Conservation (phyloP, 768 basidiomycete genomes). For the Termitomyces bulborhizus region DNA sequence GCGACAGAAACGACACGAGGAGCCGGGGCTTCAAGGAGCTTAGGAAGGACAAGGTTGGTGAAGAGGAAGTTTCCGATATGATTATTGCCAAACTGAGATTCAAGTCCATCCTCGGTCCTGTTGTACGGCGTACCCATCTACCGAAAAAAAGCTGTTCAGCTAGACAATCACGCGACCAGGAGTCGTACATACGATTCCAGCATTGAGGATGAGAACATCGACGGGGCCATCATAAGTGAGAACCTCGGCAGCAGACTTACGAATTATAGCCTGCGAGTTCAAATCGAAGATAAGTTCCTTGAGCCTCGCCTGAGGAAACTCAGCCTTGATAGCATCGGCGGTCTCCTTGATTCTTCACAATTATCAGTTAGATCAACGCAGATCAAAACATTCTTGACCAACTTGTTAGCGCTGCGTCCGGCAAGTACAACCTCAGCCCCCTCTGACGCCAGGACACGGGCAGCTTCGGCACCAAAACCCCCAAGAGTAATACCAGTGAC, state of each 20-base stretch:
- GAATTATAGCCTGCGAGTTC: conserved; percentile 10
- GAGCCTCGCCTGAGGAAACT: conserved; percentile 7
- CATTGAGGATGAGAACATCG: conserved; percentile 17
- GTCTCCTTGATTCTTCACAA: conserved; percentile 3
- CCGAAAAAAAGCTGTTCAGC: background rate
- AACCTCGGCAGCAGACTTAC: conserved; percentile 14
- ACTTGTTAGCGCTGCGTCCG: conserved; percentile 4
- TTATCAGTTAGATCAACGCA: background rate
- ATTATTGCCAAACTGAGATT: conserved; percentile 18
- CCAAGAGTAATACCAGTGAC: conserved; percentile 7
- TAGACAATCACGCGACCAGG: background rate
- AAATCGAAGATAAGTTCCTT: conserved; percentile 11
- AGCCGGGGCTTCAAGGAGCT: background rate
- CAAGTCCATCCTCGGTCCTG: conserved; percentile 16
- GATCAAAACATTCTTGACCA: background rate
- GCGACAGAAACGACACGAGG: conserved; percentile 8
- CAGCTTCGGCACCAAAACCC: conserved; percentile 8
- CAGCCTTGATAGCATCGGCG: conserved; percentile 2
- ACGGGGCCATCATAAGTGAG: conserved; percentile 13
- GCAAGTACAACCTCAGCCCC: conserved; percentile 8
- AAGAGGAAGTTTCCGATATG: conserved; percentile 19
- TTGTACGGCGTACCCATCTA: conserved; percentile 16
- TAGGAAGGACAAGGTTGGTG: conserved; percentile 15
- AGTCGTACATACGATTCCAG: conserved; percentile 10
- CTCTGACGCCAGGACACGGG: conserved; percentile 6